These are phyloP conservation scores for Stramenopiles sp. DNA, from an alignment of 352 stramenopile genomes.

Conservation along the genomic window DNA sequence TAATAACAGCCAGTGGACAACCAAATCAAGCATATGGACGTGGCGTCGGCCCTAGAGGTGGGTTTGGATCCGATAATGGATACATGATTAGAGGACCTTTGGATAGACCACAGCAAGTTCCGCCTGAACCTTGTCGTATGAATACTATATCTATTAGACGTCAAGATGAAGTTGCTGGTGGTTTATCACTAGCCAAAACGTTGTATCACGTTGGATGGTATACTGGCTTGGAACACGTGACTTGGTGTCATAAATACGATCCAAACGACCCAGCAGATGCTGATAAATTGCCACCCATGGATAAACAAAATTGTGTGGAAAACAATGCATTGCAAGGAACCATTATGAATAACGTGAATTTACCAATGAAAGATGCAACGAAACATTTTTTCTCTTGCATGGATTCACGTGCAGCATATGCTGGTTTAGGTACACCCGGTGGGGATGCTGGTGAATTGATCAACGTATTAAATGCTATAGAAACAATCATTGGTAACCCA, in stretches of 20 bases:
- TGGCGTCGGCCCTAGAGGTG: background rate
- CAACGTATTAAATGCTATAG: background rate
- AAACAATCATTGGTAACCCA: background rate
- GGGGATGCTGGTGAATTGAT: background rate
- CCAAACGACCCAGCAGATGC: background rate
- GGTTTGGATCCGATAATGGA: background rate
- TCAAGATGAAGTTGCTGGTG: background rate
- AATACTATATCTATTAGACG: background rate
- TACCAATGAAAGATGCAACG: background rate
- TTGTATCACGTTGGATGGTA: background rate
- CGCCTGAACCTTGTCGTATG: background rate
- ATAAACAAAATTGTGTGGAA: background rate
- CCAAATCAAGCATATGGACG: background rate
- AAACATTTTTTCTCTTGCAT: background rate
- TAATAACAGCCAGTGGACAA: too few relatives aligned
- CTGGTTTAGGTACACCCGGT: background rate
- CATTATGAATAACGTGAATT: background rate
- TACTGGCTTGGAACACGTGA: background rate
- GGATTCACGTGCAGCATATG: background rate
- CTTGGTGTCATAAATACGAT: background rate
- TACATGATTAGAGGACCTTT: background rate
- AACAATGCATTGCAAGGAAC: background rate
- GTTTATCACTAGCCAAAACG: background rate
- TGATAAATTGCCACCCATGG: background rate
- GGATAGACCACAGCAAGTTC: background rate